Conservation (phyloP, 176 grass and related monocot genomes). For the Pharus latifolius region DNA sequence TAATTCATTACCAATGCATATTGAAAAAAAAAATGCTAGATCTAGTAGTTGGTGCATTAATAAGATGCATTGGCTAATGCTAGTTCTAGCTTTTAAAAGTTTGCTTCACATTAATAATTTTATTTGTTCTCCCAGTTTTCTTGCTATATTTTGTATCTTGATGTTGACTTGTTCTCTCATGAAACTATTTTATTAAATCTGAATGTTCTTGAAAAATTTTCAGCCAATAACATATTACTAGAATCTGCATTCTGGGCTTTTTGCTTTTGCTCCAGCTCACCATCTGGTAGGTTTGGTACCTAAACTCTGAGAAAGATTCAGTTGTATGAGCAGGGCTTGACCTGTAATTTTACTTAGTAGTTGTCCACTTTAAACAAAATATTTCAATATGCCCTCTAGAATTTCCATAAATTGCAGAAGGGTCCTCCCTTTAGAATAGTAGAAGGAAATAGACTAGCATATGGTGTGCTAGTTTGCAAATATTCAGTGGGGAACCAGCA, state of each 20-base stretch:
- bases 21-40: too few relatives aligned
- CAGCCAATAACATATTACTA: not conserved
- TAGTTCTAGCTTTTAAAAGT: too few relatives aligned
- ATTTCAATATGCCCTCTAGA: not conserved
- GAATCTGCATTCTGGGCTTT: not conserved
- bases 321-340: not conserved
- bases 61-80: too few relatives aligned
- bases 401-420: not conserved
- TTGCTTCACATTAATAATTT: not conserved
- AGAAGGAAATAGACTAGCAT: not conserved
- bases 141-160: not conserved
- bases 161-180: not conserved
- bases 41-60: too few relatives aligned
- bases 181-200: slow-evolving; percentile 19
- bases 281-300: not conserved
- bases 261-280: not conserved
- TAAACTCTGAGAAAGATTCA: not conserved
- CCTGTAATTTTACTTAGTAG: not conserved
- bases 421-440: not conserved
- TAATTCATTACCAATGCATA: too few relatives aligned
- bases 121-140: not conserved
- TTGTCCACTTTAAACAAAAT: not conserved
- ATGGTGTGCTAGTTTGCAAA: too few relatives aligned
- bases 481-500: too few relatives aligned
- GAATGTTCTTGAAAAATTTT: not conserved